phyloP scores from a whole-genome alignment of 805 yeast species.

The Priceomyces fermenticarens region DNA sequence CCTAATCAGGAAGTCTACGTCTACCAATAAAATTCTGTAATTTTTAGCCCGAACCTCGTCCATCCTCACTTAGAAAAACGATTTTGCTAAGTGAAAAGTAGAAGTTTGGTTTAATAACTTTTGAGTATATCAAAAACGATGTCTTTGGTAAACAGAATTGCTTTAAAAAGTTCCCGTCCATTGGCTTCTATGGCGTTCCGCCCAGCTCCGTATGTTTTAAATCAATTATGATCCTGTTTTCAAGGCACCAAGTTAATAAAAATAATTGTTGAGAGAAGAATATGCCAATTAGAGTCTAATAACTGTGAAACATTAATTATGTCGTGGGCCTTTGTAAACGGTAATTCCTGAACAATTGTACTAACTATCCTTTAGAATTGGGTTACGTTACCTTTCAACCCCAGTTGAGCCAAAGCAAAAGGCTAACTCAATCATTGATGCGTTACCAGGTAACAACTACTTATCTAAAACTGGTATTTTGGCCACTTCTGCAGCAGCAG shows the following conservation, averaged over 20 bases:
- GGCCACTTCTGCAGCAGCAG: conserved; percentile 93
- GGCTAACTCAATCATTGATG: conserved; percentile 85
- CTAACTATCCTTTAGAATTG: conserved; percentile 44
- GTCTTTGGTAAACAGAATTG: conserved; percentile 44
- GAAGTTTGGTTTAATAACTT: neutral
- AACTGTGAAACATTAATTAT: too few species aligned
- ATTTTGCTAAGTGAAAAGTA: neutral
- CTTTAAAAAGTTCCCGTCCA: conserved; percentile 43
- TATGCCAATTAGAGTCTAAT: too few species aligned
- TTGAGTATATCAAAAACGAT: conserved; percentile 11
- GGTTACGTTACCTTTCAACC: conserved; percentile 63
- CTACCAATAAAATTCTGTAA: conserved; percentile 27
- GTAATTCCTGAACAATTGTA: conserved; percentile 10
- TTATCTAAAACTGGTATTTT: conserved; percentile 91
- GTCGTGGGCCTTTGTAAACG: too few species aligned
- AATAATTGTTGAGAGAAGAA: too few species aligned
- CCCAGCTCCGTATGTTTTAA: conserved; percentile 40
- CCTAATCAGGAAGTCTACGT: conserved; percentile 28
- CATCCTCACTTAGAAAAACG: conserved; percentile 5
- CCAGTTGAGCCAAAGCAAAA: conserved; percentile 85
- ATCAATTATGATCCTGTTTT: neutral
- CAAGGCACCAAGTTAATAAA: too few species aligned
- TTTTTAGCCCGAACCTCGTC: conserved; percentile 20
- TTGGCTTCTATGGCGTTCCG: conserved; percentile 37
- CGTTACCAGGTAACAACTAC: conserved; percentile 87